phyloP scores from a whole-genome alignment of 768 basidiomycete genomes.

The Suillus subalutaceus region DNA sequence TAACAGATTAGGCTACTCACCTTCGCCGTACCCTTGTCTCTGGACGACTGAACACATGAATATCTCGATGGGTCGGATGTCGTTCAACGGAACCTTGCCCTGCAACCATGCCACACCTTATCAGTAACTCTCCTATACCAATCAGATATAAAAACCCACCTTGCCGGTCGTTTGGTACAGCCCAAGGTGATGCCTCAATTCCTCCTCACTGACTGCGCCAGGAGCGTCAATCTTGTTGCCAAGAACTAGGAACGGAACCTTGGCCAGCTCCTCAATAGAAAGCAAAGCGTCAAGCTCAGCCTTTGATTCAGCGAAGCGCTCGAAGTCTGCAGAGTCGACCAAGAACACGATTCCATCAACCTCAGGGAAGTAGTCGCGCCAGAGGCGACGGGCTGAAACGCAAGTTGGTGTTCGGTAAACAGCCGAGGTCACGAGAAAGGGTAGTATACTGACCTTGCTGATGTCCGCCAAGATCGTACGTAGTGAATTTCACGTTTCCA shows the following conservation, averaged over 20 bases:
- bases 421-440: slow-evolving; percentile 3
- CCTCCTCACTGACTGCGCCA: slow-evolving; percentile 96
- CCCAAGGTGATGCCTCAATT: slow-evolving; percentile 92
- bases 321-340: slow-evolving; percentile 95
- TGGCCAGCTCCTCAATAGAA: slow-evolving; percentile 91
- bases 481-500: slow-evolving; percentile 98
- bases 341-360: slow-evolving; percentile 99
- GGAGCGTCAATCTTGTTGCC: slow-evolving; percentile 99
- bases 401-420: neutral
- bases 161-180: slow-evolving; percentile 99
- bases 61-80: slow-evolving; percentile 97
- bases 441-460: slow-evolving; percentile 70
- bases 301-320: slow-evolving; percentile 95
- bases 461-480: slow-evolving; percentile 97
- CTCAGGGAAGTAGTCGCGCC: slow-evolving; percentile 99
- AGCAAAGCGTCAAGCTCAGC: slow-evolving; percentile 96
- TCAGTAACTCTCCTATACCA: slow-evolving; percentile 12
- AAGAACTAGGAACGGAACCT: slow-evolving; percentile 97
- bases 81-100: slow-evolving; percentile 96
- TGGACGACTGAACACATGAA: slow-evolving; percentile 99
- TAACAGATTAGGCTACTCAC: slow-evolving; percentile 38
- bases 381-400: slow-evolving; percentile 84
- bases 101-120: slow-evolving; percentile 30
- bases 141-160: slow-evolving; percentile 46
- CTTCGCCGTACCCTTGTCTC: slow-evolving; percentile 98